Evolutionary conservation across 306 rosid genomes (phyloP).

Genomic region (Styphnolobium japonicum): DNA sequence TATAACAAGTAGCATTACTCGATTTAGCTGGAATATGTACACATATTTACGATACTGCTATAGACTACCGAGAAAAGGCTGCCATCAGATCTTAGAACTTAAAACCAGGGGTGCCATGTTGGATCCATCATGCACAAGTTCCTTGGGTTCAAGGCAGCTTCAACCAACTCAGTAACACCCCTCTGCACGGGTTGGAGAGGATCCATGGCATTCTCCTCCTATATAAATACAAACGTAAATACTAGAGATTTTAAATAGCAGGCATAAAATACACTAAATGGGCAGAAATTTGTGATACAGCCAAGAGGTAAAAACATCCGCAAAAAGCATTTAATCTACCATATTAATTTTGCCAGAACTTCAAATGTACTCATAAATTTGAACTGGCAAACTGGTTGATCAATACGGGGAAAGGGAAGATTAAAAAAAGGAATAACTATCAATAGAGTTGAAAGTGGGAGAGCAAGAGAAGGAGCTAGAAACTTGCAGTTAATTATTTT

Average conservation of each 20-base stretch:
- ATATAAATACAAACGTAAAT: conserved; percentile 1
- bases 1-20: background rate
- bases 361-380: background rate
- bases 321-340: background rate
- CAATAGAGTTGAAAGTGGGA: background rate
- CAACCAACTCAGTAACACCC: conserved; percentile 92
- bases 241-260: background rate
- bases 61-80: background rate
- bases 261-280: background rate
- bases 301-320: background rate
- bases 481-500: background rate
- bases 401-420: background rate
- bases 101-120: conserved; percentile 99
- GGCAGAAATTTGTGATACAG: background rate
- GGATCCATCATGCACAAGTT: conserved; percentile 99
- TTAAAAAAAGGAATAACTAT: background rate
- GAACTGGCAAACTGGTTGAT: background rate
- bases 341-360: background rate
- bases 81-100: conserved; percentile 7
- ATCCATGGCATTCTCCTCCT: conserved; percentile 94
- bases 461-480: background rate
- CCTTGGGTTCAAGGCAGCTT: conserved; percentile 91
- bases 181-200: conserved; percentile 91
- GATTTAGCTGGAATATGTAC: conserved; percentile 18
- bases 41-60: conserved; percentile 9